Evolutionary conservation across 768 basidiomycete genomes (phyloP).

Genomic region (Lactarius akahatsu): DNA sequence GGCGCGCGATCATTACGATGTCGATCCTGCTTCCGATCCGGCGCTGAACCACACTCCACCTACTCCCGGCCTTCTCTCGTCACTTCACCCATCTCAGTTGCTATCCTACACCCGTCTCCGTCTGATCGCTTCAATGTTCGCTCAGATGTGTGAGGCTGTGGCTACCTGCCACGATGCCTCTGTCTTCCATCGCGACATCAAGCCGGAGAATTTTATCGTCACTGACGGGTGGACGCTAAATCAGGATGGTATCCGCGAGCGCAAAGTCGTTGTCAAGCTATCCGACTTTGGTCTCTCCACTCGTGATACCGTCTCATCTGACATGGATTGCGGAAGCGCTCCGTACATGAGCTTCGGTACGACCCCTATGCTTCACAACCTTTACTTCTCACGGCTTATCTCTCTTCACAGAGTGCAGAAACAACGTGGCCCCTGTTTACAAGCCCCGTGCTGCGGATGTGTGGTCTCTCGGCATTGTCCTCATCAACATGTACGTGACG

Average conservation of each 20-base stretch:
- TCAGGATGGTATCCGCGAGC: constrained; percentile 61
- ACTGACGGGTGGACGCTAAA: constrained; percentile 69
- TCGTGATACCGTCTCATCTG: constrained; percentile 80
- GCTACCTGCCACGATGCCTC: constrained; percentile 88
- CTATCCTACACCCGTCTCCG: constrained; percentile 86
- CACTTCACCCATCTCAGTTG: constrained; percentile 72
- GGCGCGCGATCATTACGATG: constrained; percentile 81
- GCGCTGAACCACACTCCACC: constrained; percentile 73
- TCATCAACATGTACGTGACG: constrained; percentile 87
- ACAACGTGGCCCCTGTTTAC: constrained; percentile 94
- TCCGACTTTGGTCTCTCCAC: constrained; percentile 97
- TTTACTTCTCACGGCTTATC: constrained; percentile 27
- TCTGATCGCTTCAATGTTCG: constrained; percentile 95
- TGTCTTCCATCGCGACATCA: constrained; percentile 97
- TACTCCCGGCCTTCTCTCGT: constrained; percentile 88
- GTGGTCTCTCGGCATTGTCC: constrained; percentile 97
- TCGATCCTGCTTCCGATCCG: constrained; percentile 38
- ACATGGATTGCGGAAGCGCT: constrained; percentile 98
- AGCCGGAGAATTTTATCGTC: constrained; percentile 98
- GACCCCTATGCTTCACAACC: constrained; percentile 33
- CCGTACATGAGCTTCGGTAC: constrained; percentile 98
- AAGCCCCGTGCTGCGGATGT: constrained; percentile 94
- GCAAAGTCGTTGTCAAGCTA: constrained; percentile 93
- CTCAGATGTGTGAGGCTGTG: constrained; percentile 98
- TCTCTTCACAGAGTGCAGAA: constrained; percentile 78